A percentile compares a stretch with the other conserved stretches of the same genome.
These are phyloP conservation scores for Lentinula boryana DNA, from an alignment of 768 basidiomycete genomes.

Conservation along the genomic window DNA sequence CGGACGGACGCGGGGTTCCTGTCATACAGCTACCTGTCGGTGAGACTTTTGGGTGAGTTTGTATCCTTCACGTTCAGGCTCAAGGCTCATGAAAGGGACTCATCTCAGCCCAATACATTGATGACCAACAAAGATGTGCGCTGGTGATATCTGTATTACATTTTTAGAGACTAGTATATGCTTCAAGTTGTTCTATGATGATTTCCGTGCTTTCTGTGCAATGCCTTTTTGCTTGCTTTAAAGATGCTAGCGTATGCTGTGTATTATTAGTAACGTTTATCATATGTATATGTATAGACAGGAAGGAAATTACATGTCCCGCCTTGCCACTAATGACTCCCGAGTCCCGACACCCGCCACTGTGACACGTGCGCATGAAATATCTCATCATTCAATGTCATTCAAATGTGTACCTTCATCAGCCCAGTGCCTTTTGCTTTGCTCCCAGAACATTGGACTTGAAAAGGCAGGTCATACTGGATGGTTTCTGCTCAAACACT, in stretches of 20 bases:
- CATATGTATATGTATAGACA: neutral
- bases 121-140: neutral
- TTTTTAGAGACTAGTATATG: neutral
- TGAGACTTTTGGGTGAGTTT: neutral
- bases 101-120: neutral
- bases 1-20: constrained; percentile 2
- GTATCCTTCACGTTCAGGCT: neutral
- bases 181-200: neutral
- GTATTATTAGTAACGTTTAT: neutral
- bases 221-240: neutral
- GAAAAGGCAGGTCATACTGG: neutral
- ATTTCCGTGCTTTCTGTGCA: neutral
- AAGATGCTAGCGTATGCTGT: neutral
- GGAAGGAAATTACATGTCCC: neutral
- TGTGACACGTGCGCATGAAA: neutral
- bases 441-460: neutral
- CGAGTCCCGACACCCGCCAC: neutral
- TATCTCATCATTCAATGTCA: neutral
- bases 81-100: neutral
- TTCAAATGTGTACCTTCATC: neutral
- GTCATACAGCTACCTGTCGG: neutral
- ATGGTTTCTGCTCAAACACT: neutral
- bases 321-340: neutral
- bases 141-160: neutral
- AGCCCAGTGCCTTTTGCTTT: neutral